Evolutionary conservation across 805 yeast species (phyloP), one percentile per base, ranked within the genome.

Genomic region (Osmozyma mogii): DNA sequence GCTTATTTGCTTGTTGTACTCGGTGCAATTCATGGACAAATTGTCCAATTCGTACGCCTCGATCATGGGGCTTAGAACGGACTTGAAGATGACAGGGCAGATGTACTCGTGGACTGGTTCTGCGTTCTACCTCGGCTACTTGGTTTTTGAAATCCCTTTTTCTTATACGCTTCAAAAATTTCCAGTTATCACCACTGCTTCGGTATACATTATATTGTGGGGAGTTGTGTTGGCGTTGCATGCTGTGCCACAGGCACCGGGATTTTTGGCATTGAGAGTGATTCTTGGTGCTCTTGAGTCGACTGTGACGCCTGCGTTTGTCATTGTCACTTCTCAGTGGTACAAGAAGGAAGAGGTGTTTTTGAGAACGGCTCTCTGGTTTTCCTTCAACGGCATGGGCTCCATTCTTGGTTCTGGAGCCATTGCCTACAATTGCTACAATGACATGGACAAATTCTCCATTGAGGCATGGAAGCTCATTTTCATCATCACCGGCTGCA

Each of bases 1-100:
- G 1, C 34, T 74, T 30, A 56, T 75, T 52, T 65, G 69, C 37
- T 32, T 65, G 15, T 42, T 71, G 15, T 70, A 71, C 49, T 61
- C 70, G 9, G 49, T 67, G 13, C 81, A 75, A 49, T 70, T 61
- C 39, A 70, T 77, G 75, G 84, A 77, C 52, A 77, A 77, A 46
- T 52, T 58, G 13, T 55, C 79, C 3, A 65, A 60, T 27, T 57
- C 72, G 14, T 67, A 64, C 26, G 73, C 78, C 1, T 64, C 77
- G 5, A 65, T 75, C 22, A 59, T 68, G 66, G 79, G 75, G 26
- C 52, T 68, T 28, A 52, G 57, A 38, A 48, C 43, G 6, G 77
- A 62, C 34, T 50, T 63, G 39, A 53, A 55, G 13, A 35, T 35
- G 39, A 29, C n/a, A 18, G 71, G 67, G 22, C 50, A 37, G 37